Evolutionary conservation across 768 basidiomycete genomes (phyloP).

Genomic region (Lactarius hengduanensis): DNA sequence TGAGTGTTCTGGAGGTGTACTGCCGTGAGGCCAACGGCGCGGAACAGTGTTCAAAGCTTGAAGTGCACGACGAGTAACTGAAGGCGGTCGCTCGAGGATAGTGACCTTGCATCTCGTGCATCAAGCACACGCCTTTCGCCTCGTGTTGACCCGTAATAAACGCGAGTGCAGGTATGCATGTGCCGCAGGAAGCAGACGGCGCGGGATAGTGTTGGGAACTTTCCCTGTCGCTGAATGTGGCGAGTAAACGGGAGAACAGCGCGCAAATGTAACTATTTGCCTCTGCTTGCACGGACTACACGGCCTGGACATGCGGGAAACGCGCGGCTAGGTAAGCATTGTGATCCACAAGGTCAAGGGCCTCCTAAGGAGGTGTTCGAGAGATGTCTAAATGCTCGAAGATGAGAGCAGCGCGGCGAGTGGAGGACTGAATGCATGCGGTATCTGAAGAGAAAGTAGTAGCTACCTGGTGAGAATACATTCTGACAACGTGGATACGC

Average conservation of each 20-base stretch:
- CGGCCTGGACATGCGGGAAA: too few relatives aligned
- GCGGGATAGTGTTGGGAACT: background rate
- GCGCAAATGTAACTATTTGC: conserved; percentile 58
- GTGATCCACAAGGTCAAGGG: conserved; percentile 74
- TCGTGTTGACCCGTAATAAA: background rate
- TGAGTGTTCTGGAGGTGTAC: conserved; percentile 74
- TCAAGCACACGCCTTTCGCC: background rate
- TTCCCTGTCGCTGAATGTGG: background rate
- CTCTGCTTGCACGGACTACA: conserved; percentile 48
- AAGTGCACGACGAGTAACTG: conserved; percentile 50
- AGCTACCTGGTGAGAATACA: too few relatives aligned
- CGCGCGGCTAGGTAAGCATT: conserved; percentile 41
- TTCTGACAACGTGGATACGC: too few relatives aligned
- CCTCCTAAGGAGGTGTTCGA: conserved; percentile 51
- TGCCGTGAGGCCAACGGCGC: conserved; percentile 81
- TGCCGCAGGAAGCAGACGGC: too few relatives aligned
- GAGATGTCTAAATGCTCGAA: too few relatives aligned
- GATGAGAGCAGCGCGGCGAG: too few relatives aligned
- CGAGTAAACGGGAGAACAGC: conserved; percentile 74
- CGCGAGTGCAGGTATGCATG: too few relatives aligned
- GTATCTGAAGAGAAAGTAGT: too few relatives aligned
- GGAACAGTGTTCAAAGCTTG: conserved; percentile 88
- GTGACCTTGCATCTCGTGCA: too few relatives aligned
- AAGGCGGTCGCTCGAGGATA: background rate
- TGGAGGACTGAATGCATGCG: too few relatives aligned